These are phyloP conservation scores for Aspergillus ruber DNA, from an alignment of 2,329 filamentous ascomycete genomes.

Conservation along the genomic window DNA sequence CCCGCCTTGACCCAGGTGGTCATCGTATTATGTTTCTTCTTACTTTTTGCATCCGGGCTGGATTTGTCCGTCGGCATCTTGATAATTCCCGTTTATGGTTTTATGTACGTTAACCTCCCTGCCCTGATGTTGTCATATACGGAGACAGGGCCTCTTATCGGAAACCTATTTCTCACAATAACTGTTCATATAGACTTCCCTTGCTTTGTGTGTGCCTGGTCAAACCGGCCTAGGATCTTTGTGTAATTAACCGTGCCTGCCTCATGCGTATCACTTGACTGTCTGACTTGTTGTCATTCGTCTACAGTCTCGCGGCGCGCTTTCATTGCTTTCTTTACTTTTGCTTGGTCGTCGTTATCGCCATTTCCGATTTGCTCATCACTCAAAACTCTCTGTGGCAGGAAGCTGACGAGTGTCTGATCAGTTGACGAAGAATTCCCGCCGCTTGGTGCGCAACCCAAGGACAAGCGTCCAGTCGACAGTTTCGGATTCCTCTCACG, in stretches of 20 bases:
- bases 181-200: conserved; percentile 36
- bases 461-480: conserved; percentile 29
- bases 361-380: conserved; percentile 4
- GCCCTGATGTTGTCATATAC: conserved; percentile 31
- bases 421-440: conserved; percentile 44
- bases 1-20: conserved; percentile 23
- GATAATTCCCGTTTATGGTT: conserved; percentile 30
- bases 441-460: conserved; percentile 35
- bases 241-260: conserved; percentile 30
- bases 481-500: conserved; percentile 30
- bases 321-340: conserved; percentile 9
- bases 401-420: conserved; percentile 22
- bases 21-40: conserved; percentile 21
- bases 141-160: conserved; percentile 35
- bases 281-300: conserved; percentile 10
- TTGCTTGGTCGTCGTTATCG: conserved; percentile 2
- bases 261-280: conserved; percentile 22
- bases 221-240: conserved; percentile 16
- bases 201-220: conserved; percentile 23
- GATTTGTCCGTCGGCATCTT: conserved; percentile 31
- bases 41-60: conserved; percentile 31
- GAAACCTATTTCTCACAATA: conserved; percentile 42
- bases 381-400: conserved; percentile 5
- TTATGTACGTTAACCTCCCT: conserved; percentile 49
- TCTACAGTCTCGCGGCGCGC: background rate